Evolutionary conservation across 23 red algal species (phyloP), one percentile per base, ranked within the genome.

Genomic region (Chondrus crispus): DNA sequence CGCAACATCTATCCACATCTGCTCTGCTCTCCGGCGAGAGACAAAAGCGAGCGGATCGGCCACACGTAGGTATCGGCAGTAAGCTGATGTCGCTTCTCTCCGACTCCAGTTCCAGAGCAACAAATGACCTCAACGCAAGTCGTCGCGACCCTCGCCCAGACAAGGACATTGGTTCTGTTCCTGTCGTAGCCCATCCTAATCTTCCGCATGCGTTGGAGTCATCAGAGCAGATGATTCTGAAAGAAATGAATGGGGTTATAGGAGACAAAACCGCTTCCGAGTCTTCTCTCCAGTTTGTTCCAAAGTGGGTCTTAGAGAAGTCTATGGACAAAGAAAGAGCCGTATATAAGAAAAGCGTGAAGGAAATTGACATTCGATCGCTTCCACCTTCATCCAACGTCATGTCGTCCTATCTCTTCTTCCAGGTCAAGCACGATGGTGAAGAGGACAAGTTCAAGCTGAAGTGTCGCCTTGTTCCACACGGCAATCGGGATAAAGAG

Each of bases 381-480:
- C 64, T 88, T 73, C 41, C 84, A 19, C 28, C 14, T 47, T 30
- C 20, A 2, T 41, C 84, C 41, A 88, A 88, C 46, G 46, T 88
- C 66, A 66, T 88, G 47, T 72, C 84, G 11, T 88, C 66, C 32
- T 46, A 74, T 55, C 84, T 74, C 44, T 88, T 88, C 84, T 88
- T 88, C 29, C 66, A 74, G 8, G 35, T 88, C 5, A 70, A 73
- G 7, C 39, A 57, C 38, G 62, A 70, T 58, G 84, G 44, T 11
- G 70, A 74, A 70, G 16, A 19, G 10, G 84, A 46, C 33, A 51
- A 62, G n/a, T 68, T 75, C 45, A 7, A 68, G 8, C 42, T 88
- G 2, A 88, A 88, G 46, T 88, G 62, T 62, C 44, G 68, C 5
- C 44, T 73, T 3, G 84, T 88, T 41, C 84, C 64, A 29, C 84